Percentiles rank a stretch among this genome's conserved stretches.
Conservation (phyloP, 2,329 filamentous ascomycete species). For the Fusarium sp. region DNA sequence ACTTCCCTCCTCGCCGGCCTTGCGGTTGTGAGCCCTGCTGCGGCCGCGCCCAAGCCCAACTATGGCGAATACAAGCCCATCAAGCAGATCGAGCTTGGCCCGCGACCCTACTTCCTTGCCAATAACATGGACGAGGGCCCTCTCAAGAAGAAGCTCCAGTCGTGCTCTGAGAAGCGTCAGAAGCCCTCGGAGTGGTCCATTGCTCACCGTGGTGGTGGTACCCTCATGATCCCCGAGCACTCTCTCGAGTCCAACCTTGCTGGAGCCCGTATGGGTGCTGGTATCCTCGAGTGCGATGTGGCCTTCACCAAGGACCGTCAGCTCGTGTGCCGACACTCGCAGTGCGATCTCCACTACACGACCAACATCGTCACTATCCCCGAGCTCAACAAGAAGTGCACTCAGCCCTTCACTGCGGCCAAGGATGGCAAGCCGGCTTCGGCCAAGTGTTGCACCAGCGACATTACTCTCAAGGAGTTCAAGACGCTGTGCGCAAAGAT, state of each 20-base stretch:
- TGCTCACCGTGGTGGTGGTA: conserved; percentile 71
- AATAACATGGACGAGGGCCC: conserved; percentile 70
- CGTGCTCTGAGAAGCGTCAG: conserved; percentile 67
- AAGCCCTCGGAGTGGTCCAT: conserved; percentile 68
- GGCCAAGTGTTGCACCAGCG: conserved; percentile 78
- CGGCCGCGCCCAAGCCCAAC: conserved; percentile 43
- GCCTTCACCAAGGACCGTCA: conserved; percentile 73
- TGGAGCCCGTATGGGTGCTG: conserved; percentile 75
- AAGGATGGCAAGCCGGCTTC: conserved; percentile 62
- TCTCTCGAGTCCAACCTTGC: conserved; percentile 69
- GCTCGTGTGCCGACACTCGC: conserved; percentile 76
- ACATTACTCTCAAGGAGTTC: conserved; percentile 77
- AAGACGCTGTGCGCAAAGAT: conserved; percentile 77
- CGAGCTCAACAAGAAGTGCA: conserved; percentile 73
- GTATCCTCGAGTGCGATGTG: conserved; percentile 76
- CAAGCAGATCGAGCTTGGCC: conserved; percentile 68
- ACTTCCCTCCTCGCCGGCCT: conserved; percentile 48
- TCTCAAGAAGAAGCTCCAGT: conserved; percentile 69
- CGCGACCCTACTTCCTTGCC: conserved; percentile 73
- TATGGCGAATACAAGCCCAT: conserved; percentile 49
- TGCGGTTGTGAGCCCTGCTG: conserved; percentile 43
- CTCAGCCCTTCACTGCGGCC: conserved; percentile 69
- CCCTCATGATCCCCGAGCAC: conserved; percentile 74
- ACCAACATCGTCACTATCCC: conserved; percentile 74
- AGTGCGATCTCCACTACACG: conserved; percentile 76